Evolutionary conservation across 2,329 filamentous ascomycete genomes (phyloP).

Genomic region (Colletotrichum nymphaeae): DNA sequence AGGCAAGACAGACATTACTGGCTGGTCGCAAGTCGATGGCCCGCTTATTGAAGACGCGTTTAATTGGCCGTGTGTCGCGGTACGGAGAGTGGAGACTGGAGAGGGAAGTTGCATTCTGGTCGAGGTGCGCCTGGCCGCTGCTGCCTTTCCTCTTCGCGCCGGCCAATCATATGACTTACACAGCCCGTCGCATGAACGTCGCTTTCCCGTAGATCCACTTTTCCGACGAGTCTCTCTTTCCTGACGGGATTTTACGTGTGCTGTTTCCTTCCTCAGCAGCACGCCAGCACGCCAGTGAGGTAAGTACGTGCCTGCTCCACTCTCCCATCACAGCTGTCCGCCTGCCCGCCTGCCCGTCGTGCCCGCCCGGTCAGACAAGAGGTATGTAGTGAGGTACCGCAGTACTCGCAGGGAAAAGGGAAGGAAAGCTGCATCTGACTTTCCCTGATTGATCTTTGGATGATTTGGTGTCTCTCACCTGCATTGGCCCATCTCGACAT

Average conservation of each 20-base stretch:
- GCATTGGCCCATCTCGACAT: constrained; percentile 11
- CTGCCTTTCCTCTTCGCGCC: neutral
- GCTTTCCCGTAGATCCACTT: neutral
- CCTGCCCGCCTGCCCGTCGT: neutral
- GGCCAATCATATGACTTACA: constrained; percentile 9
- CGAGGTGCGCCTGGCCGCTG: neutral
- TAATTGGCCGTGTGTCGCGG: constrained; percentile 26
- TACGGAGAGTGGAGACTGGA: too few relatives aligned
- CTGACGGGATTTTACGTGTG: neutral
- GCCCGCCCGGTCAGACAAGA: neutral
- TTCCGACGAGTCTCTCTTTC: neutral
- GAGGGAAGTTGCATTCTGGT: constrained; percentile 30
- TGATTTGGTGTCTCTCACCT: constrained; percentile 12
- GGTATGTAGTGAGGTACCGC: neutral
- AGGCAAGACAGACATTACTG: neutral
- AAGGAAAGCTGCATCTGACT: neutral
- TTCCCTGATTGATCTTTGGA: neutral
- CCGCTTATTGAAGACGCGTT: constrained; percentile 14
- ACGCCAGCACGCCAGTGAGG: too few relatives aligned
- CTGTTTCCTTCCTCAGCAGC: neutral
- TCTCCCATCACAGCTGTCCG: neutral
- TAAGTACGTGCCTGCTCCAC: neutral
- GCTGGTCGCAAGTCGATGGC: neutral
- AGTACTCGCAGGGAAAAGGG: neutral
- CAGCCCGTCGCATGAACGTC: constrained; percentile 21